A percentile compares a stretch with the other conserved stretches of the same genome.
Conservation (phyloP, 371 early-diverging fungal genomes). For the Apophysomyces elegans region DNA sequence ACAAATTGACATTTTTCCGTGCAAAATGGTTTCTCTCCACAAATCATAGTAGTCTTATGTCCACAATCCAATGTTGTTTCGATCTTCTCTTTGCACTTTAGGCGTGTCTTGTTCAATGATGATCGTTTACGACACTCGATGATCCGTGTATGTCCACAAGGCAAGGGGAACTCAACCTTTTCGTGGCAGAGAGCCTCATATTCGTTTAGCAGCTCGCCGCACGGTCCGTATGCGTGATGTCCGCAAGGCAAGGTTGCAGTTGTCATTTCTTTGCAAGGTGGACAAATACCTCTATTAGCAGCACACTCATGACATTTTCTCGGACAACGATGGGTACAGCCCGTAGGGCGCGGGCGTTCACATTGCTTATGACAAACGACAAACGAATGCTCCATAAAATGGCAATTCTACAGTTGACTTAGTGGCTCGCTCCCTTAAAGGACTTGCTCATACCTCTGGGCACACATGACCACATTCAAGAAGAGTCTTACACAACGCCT, state of each 20-base stretch:
- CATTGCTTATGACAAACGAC: conserved; percentile 34
- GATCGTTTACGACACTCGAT: conserved; percentile 19
- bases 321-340: conserved; percentile 38
- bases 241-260: conserved; percentile 25
- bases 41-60: conserved; percentile 17
- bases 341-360: conserved; percentile 27
- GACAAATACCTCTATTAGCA: conserved; percentile 26
- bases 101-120: not conserved
- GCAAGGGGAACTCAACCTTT: conserved; percentile 13
- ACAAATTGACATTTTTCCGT: conserved; percentile 17
- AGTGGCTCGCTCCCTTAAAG: not conserved
- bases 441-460: conserved; percentile 23
- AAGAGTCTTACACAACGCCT: conserved; percentile 27
- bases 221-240: conserved; percentile 21
- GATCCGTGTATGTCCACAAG: conserved; percentile 30
- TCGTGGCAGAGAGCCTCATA: conserved; percentile 11
- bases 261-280: conserved; percentile 29
- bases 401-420: conserved; percentile 26
- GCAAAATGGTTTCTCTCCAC: conserved; percentile 23
- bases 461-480: conserved; percentile 48
- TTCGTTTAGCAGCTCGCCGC: conserved; percentile 12
- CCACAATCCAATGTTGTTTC: conserved; percentile 19
- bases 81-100: conserved; percentile 13
- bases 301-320: conserved; percentile 39
- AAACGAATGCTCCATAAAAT: conserved; percentile 31